Conservation (phyloP, 495 filamentous ascomycete species). For the Achaetomiella virescens region DNA sequence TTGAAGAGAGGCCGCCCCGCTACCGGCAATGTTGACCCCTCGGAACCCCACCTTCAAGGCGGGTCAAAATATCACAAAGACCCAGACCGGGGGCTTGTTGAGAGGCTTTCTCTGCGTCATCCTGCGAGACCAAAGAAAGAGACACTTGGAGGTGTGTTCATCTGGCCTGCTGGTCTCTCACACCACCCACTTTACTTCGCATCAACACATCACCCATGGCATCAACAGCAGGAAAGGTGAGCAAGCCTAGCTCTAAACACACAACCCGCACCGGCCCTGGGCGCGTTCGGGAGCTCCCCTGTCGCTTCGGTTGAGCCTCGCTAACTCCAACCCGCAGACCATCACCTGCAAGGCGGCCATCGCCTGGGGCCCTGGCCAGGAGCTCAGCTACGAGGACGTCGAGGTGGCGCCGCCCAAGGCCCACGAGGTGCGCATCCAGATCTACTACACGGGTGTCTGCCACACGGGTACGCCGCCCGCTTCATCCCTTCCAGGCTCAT, state of each 20-base stretch:
- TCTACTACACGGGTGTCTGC: constrained; percentile 96
- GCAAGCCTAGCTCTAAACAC: not conserved
- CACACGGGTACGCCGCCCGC: constrained; percentile 72
- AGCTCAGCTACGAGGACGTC: constrained; percentile 81
- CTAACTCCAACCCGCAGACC: constrained; percentile 30
- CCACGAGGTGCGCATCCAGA: constrained; percentile 92
- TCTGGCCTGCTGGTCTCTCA: not conserved
- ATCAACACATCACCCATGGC: constrained; percentile 32
- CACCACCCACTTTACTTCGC: not conserved
- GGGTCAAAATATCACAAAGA: constrained; percentile 6
- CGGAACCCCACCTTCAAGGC: constrained; percentile 14
- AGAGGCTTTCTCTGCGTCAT: not conserved
- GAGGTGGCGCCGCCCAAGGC: constrained; percentile 89
- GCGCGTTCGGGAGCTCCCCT: not conserved
- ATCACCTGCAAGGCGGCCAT: constrained; percentile 76
- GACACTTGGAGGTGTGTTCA: not conserved
- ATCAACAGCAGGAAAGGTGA: constrained; percentile 45
- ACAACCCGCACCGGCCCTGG: constrained; percentile 6
- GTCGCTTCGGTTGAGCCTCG: not conserved
- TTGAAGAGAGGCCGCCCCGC: not conserved
- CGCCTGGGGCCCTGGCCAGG: constrained; percentile 91
- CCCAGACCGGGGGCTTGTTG: not conserved
- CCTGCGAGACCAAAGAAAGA: not conserved
- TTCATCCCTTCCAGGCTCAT: not conserved
- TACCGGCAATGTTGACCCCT: constrained; percentile 10